Conservation (phyloP, 2,329 filamentous ascomycete species). For the Ustulina deusta region DNA sequence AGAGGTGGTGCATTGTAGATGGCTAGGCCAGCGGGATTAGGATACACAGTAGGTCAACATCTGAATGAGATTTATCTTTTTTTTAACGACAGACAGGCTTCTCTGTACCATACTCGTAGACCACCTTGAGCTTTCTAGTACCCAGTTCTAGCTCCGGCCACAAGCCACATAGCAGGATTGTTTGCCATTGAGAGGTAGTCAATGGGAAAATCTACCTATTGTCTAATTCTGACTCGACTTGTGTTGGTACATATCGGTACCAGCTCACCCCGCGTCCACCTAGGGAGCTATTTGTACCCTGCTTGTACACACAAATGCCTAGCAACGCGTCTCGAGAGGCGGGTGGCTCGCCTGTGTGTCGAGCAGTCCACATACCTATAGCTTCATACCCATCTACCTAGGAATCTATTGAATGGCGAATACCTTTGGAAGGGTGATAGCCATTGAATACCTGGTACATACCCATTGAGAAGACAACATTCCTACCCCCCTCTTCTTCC, state of each 20-base stretch:
- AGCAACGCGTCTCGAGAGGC: background rate
- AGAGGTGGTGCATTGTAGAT: background rate
- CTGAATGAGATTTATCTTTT: background rate
- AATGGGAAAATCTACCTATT: background rate
- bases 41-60: background rate
- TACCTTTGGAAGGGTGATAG: background rate
- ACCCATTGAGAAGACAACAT: background rate
- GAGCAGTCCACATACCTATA: background rate
- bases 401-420: background rate
- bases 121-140: background rate
- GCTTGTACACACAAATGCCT: background rate
- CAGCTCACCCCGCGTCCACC: background rate
- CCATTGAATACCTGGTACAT: background rate
- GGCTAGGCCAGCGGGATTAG: background rate
- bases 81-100: background rate
- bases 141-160: background rate
- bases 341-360: background rate
- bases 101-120: background rate
- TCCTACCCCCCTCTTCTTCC: background rate
- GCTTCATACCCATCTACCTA: background rate
- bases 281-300: background rate
- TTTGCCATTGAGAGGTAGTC: constrained; percentile 8
- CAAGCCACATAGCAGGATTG: background rate
- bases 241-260: background rate
- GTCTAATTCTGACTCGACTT: background rate